Percentiles rank a stretch among this genome's conserved stretches.
phyloP scores from a whole-genome alignment of 176 grass and related monocot species.

The Melocanna baccifera region DNA sequence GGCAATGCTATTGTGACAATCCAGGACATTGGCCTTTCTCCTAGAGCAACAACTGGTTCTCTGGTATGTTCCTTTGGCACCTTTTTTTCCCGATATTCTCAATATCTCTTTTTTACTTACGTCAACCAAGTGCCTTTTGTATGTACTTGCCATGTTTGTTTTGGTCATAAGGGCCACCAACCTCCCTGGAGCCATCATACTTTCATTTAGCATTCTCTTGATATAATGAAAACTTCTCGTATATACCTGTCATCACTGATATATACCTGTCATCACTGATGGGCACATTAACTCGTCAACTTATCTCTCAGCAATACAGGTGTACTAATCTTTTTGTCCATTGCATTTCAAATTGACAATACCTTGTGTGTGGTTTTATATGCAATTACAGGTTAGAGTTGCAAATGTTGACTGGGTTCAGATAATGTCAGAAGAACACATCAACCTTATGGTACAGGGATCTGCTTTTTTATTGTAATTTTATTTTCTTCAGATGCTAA shows the following conservation, averaged over 20 bases:
- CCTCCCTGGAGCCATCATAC: not conserved
- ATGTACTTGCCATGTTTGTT: constrained; percentile 22
- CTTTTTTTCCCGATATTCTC: constrained; percentile 9
- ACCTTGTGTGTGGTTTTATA: not conserved
- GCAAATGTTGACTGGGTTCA: constrained; percentile 92
- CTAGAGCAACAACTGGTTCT: constrained; percentile 54
- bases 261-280: not conserved
- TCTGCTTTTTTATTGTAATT: constrained; percentile 18
- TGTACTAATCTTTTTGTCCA: not conserved
- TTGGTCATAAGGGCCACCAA: not conserved
- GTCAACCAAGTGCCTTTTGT: constrained; percentile 19
- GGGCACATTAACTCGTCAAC: not conserved
- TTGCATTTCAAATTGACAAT: constrained; percentile 1
- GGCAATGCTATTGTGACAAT: constrained; percentile 66
- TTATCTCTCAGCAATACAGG: constrained; percentile 1
- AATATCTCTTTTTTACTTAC: constrained; percentile 13
- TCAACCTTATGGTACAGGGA: constrained; percentile 77
- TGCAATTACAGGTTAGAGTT: constrained; percentile 64
- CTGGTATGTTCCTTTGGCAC: constrained; percentile 49
- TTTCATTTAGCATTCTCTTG: constrained; percentile 24
- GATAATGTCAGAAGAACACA: constrained; percentile 73
- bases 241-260: not conserved
- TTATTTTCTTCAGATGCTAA: constrained; percentile 23
- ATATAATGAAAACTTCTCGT: constrained; percentile 6
- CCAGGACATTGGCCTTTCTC: constrained; percentile 90